Base-by-base conservation (phyloP, 2,329 filamentous ascomycete genomes). In the Paecilomyces variotii region DNA sequence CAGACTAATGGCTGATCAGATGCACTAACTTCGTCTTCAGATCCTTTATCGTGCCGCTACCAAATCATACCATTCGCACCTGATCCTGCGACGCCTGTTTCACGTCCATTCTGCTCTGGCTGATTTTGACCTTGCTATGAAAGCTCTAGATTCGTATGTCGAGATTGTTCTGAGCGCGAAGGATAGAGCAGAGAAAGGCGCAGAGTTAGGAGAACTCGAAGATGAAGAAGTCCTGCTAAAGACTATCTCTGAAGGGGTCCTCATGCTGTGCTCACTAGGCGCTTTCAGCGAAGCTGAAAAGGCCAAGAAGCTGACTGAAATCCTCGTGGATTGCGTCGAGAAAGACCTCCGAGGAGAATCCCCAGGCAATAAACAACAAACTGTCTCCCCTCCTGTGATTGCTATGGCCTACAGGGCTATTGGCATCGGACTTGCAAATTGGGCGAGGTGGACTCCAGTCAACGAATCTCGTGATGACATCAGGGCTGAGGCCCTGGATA, bases 21-120 rank as follows among this genome's bases (percentile, higher is more conserved):
- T 53, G 10, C 26, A 55, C 63, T 70, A 54, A 70, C 56, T 19
- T 35, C 55, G n/a, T 45, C 51, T 14, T 39, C 58, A 94, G 72
- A 89, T 91, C 28, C 80, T 99, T 5, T 99, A 97, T 73, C 88
- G 88, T 45, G 90, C 92, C 25, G 90, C 93, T 6, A 91, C 89
- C 9, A 96, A 94, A 73, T 96, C 92, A 0, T 99, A 94, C 69
- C 94, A 99, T 74, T 99, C 94, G 1, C 96, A 93, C 1, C 80
- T 91, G 9, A 89, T 97, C 61, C 78, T 99, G 30, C 84, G 93
- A 59, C 85, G 92, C 67, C 80, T 99, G 0, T 97, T 97, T 70
- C 87, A 86, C 10, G 88, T 96, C 1, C 94, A 99, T 72, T 80
- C 93, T 19, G 84, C 91, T 2, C 80, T 97, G 19, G 91, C 91